Percentiles rank a stretch among this genome's conserved stretches.
Evolutionary conservation across 192 early-diverging fungal genomes (phyloP).

Genomic region (Mortierella antarctica): DNA sequence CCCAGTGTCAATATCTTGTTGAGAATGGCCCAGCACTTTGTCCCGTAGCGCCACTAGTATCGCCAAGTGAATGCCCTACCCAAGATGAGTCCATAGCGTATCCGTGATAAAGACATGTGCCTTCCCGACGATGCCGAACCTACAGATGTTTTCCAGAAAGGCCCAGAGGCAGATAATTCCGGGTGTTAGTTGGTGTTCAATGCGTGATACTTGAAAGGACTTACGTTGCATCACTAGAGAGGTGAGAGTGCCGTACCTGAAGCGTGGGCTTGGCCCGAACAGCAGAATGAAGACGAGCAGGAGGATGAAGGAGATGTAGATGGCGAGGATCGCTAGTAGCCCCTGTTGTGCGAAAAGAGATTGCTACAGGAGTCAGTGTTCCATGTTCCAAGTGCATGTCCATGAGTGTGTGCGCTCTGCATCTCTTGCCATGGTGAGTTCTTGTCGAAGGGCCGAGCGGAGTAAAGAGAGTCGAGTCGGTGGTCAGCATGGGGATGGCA

Average conservation of each 20-base stretch:
- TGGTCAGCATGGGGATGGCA: too few species aligned
- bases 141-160: slow-evolving; percentile 5
- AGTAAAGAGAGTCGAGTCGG: too few species aligned
- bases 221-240: background rate
- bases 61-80: slow-evolving; percentile 9
- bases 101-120: slow-evolving; percentile 48
- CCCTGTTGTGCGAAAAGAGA: slow-evolving; percentile 1
- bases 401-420: too few species aligned
- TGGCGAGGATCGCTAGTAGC: slow-evolving; percentile 36
- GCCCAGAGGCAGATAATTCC: background rate
- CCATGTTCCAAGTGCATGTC: too few species aligned
- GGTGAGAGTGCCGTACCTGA: slow-evolving; percentile 16
- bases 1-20: background rate
- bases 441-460: too few species aligned
- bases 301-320: slow-evolving; percentile 53
- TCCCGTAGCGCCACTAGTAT: background rate
- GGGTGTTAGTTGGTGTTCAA: background rate
- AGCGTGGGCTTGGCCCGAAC: slow-evolving; percentile 48
- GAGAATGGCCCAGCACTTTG: too few species aligned
- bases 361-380: background rate
- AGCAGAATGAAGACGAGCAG: slow-evolving; percentile 45
- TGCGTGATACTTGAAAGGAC: background rate
- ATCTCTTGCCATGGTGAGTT: too few species aligned
- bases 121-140: slow-evolving; percentile 34
- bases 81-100: slow-evolving; percentile 38